Evolutionary conservation across 2,329 filamentous ascomycete species (phyloP), one percentile per base, ranked within the genome.

Genomic region (Epichloe festucae): DNA sequence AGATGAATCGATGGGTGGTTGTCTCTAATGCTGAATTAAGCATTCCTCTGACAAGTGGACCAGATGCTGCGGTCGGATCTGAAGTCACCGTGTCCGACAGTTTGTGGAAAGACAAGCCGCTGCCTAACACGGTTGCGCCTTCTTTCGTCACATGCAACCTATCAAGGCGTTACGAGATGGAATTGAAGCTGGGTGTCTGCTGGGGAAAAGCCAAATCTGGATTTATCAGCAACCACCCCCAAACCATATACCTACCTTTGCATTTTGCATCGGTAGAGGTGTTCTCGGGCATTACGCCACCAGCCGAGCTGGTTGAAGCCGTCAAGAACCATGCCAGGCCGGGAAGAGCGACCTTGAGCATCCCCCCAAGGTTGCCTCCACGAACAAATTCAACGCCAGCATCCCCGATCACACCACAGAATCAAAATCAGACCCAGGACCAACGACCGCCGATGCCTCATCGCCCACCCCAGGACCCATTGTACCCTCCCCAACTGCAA

Each of bases 141-240:
- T 84, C 82, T 0, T 98, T 98, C 63, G 75, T 81, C 47, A 88
- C 89, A 1, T 98, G 93, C 69, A 97, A 97, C 65, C 78, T 97
- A 47, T 77, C 79, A 49, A 80, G 91, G 31, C 76, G 72, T 49
- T 97, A 98, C 65, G 85, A 90, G 63, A 70, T 98, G 39, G 89
- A 96, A 67, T 71, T 96, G 41, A 82, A 82, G 53, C 72, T 95
- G 7, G 89, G 89, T 2, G 67, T 96, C 39, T 81, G 81, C 52
- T 90, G 88, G 74, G 86, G 85, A 6, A 76, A 77, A 34, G 73
- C 77, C 71, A 63, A 65, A 34, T 59, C 60, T 27, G 61, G 63
- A 4, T 53, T 60, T 36, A 52, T 58, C 50, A 51, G 51, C 31
- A 62, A 59, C 36, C 56, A 59, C 19, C 27, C 55, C 12, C 87